Evolutionary conservation across 352 stramenopile genomes (phyloP), one percentile per base, ranked within the genome.

Genomic region (Pythium aquatile): DNA sequence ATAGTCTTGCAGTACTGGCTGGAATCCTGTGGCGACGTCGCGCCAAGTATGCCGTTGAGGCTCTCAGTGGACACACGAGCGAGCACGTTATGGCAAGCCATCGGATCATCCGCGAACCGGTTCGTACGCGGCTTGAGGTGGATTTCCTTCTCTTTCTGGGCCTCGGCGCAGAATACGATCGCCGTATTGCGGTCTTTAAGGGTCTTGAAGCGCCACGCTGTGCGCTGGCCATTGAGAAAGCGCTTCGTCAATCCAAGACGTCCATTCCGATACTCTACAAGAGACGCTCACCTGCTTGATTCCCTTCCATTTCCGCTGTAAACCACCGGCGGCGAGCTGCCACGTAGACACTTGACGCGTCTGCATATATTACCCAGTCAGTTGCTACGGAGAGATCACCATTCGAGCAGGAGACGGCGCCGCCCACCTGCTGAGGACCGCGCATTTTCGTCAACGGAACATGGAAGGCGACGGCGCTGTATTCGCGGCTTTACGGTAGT

Each of bases 241-340:
- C 20, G 20, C 20, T 24, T 24, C 20, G 20, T 24, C 20, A 24
- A 24, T 24, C 20, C 20, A 24, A 24, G 20, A 24, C 20, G 20
- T 24, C 20, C 20, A 24, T 24, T 24, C 20, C 20, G 20, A 24
- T 24, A 24, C 20, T 24, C 20, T 24, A 24, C 20, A 20, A 56
- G 2, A 48, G 7, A 53, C 24, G 29, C 54, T 24, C 28, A 76
- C 73, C 72, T 88, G 86, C 66, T 94, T 94, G 59, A 94, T 66
- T 24, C 81, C 81, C 52, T 87, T 83, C 82, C 82, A 93, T 70
- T 94, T 92, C 62, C 83, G 74, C 67, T 93, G 85, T 51, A 94
- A 70, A 6, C 86, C 81, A 10, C 78, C 79, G 5, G 82, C 81
- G n/a, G 84, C 86, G 30, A 94, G 64, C 52, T 86, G 65, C 86